phyloP scores from a whole-genome alignment of 805 yeast genomes.

The Ogataea angusta region DNA sequence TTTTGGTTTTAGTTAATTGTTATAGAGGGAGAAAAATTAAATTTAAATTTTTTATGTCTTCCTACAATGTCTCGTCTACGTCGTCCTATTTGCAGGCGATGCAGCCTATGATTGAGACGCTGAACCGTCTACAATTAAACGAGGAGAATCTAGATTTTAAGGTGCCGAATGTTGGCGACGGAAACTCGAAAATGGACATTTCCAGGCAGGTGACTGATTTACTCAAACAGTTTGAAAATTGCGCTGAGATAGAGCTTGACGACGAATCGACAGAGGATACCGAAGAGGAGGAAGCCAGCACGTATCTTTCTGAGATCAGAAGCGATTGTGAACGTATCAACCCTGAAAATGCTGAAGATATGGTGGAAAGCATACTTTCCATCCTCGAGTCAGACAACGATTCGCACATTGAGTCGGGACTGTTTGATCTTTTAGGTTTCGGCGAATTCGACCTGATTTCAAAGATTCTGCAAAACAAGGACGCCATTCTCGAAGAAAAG shows the following conservation, averaged over 20 bases:
- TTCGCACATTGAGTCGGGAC: constrained; percentile 63
- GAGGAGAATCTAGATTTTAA: constrained; percentile 21
- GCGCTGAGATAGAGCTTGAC: constrained; percentile 15
- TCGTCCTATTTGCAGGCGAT: constrained; percentile 77
- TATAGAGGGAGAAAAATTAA: constrained; percentile 2
- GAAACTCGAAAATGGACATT: constrained; percentile 28
- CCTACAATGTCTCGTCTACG: constrained; percentile 60
- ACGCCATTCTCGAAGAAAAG: constrained; percentile 27
- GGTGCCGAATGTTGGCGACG: constrained; percentile 33
- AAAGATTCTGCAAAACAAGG: constrained; percentile 49
- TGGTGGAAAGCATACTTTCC: constrained; percentile 26
- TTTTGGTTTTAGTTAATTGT: background rate
- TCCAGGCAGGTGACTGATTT: constrained; percentile 24
- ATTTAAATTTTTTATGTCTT: constrained; percentile 38
- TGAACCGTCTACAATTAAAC: constrained; percentile 33
- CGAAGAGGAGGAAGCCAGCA: constrained; percentile 6
- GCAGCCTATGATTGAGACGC: constrained; percentile 59
- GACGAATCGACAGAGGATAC: constrained; percentile 12
- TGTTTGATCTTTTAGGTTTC: constrained; percentile 81
- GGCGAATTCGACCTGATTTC: constrained; percentile 82
- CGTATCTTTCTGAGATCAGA: constrained; percentile 19
- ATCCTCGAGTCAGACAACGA: constrained; percentile 36
- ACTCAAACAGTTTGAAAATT: constrained; percentile 31
- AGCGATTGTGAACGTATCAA: constrained; percentile 26
- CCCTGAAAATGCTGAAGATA: constrained; percentile 20